phyloP scores from a whole-genome alignment of 1,139 yeast species.

The Hyphopichia fennica region DNA sequence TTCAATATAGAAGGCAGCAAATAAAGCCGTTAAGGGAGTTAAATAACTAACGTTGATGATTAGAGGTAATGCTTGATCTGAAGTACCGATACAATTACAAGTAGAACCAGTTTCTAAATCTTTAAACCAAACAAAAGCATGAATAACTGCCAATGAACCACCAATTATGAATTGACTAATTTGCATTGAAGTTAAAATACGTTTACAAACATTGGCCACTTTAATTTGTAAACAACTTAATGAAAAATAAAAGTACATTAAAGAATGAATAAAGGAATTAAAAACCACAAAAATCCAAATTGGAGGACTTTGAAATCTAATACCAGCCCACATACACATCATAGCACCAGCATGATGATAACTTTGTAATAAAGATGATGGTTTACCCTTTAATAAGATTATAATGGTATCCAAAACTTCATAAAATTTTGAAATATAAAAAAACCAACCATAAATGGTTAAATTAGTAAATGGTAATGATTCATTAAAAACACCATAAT shows the following conservation, averaged over 20 bases:
- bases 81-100: conserved; percentile 55
- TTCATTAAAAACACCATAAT: conserved; percentile 57
- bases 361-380: conserved; percentile 67
- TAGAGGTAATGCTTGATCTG: conserved; percentile 66
- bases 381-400: conserved; percentile 68
- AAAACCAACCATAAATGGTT: conserved; percentile 63
- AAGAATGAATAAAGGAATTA: conserved; percentile 73
- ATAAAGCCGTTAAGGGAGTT: conserved; percentile 68
- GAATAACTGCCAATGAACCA: conserved; percentile 65
- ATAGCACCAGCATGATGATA: conserved; percentile 84
- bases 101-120: conserved; percentile 47
- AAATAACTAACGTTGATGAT: conserved; percentile 64
- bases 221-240: conserved; percentile 60
- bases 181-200: conserved; percentile 65
- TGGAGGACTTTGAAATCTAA: conserved; percentile 70
- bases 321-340: conserved; percentile 83
- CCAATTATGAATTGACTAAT: conserved; percentile 72
- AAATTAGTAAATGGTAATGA: conserved; percentile 44
- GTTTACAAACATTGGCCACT: conserved; percentile 61
- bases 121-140: conserved; percentile 60
- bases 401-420: conserved; percentile 72
- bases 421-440: conserved; percentile 70
- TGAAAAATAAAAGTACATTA: conserved; percentile 75
- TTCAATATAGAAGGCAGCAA: conserved; percentile 69
- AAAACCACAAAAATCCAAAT: conserved; percentile 81